Conservation (phyloP, 345 rosid genomes). For the Salix viminalis region DNA sequence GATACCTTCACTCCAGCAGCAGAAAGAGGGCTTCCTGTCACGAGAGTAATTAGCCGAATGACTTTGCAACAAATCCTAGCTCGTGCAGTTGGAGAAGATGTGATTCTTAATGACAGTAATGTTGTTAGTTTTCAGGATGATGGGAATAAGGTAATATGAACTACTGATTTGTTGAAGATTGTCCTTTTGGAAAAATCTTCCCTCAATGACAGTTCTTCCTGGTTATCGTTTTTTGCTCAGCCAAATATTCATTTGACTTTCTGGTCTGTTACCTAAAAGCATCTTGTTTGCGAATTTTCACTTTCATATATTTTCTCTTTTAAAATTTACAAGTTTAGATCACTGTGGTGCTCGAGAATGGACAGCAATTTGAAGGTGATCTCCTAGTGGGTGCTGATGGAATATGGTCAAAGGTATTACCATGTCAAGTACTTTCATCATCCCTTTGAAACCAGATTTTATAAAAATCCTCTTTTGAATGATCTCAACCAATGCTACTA, state of each 20-base stretch:
- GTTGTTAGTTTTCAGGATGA: constrained; percentile 81
- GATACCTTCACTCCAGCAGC: constrained; percentile 95
- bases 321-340: constrained; percentile 48
- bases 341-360: constrained; percentile 76
- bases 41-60: constrained; percentile 87
- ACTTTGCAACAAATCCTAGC: constrained; percentile 81
- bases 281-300: not conserved
- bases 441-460: not conserved
- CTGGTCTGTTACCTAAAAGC: constrained; percentile 1
- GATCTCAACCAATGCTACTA: not conserved
- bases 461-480: not conserved
- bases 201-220: not conserved
- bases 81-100: constrained; percentile 72
- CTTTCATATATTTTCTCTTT: constrained; percentile 5
- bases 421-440: not conserved
- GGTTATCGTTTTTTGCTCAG: not conserved
- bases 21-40: constrained; percentile 81
- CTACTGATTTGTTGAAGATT: constrained; percentile 7
- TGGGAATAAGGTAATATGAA: constrained; percentile 59
- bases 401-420: constrained; percentile 83
- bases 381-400: constrained; percentile 95
- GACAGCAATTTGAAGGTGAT: constrained; percentile 68
- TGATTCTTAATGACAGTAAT: constrained; percentile 69
- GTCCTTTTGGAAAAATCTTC: not conserved
- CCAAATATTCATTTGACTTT: constrained; percentile 1